Conservation (phyloP, 169 alveolate species). For the Cryptosporidium sp. region DNA sequence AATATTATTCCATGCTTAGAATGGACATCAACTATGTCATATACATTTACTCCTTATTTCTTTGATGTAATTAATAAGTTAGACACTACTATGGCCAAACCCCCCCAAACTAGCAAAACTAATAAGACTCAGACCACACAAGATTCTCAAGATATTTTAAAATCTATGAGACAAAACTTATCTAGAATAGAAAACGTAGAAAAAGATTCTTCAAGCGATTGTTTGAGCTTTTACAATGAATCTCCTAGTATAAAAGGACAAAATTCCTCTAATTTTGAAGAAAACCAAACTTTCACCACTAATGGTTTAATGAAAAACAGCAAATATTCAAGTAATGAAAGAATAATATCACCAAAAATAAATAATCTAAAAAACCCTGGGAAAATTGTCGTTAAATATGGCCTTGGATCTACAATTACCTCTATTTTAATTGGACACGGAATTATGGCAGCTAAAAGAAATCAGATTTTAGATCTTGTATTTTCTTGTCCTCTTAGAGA, state of each 20-base stretch:
- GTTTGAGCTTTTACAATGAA: not conserved
- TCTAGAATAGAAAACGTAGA: not conserved
- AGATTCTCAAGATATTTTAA: not conserved
- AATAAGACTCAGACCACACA: too few species aligned
- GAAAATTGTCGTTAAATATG: constrained; percentile 20
- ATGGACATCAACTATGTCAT: constrained; percentile 48
- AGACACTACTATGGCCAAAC: not conserved
- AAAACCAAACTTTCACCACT: not conserved
- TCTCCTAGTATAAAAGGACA: not conserved
- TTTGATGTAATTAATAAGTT: not conserved
- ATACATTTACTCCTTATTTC: constrained; percentile 29
- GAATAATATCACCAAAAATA: not conserved
- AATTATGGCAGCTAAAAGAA: constrained; percentile 24
- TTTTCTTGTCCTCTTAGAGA: constrained; percentile 65
- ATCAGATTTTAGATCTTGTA: constrained; percentile 62
- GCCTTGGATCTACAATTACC: constrained; percentile 13
- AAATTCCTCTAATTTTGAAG: not conserved
- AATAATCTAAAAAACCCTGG: constrained; percentile 22
- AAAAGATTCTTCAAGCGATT: not conserved
- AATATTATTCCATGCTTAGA: constrained; percentile 43
- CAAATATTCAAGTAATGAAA: not conserved
- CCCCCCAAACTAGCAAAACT: not conserved
- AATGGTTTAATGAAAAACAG: not conserved
- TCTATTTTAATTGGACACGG: constrained; percentile 37
- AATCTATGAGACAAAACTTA: not conserved